phyloP scores from a whole-genome alignment of 495 filamentous ascomycete genomes.

The Amorphotheca resinae region DNA sequence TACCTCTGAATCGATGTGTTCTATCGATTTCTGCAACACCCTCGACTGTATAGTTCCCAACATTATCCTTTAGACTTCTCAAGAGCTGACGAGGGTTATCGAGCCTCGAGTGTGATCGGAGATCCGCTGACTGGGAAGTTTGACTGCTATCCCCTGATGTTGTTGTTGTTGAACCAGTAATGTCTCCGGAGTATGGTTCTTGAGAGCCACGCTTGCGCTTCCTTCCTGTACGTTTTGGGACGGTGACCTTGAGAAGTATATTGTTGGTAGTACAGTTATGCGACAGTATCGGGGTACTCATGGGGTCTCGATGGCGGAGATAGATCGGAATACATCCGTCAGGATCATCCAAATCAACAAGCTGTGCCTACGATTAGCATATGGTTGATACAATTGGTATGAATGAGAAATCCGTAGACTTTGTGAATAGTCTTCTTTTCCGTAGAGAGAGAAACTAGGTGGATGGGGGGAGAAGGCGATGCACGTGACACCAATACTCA shows the following conservation, averaged over 20 bases:
- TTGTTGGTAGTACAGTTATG: slow-evolving; percentile 60
- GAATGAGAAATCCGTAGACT: too few relatives aligned
- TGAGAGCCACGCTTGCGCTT: slow-evolving; percentile 66
- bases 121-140: background rate
- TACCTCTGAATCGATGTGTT: slow-evolving; percentile 80
- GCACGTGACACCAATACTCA: slow-evolving; percentile 25
- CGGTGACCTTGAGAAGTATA: slow-evolving; percentile 70
- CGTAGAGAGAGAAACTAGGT: too few relatives aligned
- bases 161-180: background rate
- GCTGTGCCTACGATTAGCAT: slow-evolving; percentile 22
- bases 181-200: slow-evolving; percentile 40
- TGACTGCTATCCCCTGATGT: background rate
- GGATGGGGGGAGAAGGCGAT: background rate
- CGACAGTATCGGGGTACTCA: slow-evolving; percentile 62
- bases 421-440: too few relatives aligned
- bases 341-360: slow-evolving; percentile 29
- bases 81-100: slow-evolving; percentile 38
- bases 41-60: slow-evolving; percentile 54
- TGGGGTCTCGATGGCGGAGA: slow-evolving; percentile 65
- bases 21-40: slow-evolving; percentile 58
- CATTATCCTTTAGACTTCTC: slow-evolving; percentile 59
- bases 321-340: slow-evolving; percentile 43
- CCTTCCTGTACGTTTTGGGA: slow-evolving; percentile 75
- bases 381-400: background rate
- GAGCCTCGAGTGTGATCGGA: slow-evolving; percentile 26